Evolutionary conservation across 2,329 filamentous ascomycete species (phyloP).

Genomic region (Alternaria brassicae): DNA sequence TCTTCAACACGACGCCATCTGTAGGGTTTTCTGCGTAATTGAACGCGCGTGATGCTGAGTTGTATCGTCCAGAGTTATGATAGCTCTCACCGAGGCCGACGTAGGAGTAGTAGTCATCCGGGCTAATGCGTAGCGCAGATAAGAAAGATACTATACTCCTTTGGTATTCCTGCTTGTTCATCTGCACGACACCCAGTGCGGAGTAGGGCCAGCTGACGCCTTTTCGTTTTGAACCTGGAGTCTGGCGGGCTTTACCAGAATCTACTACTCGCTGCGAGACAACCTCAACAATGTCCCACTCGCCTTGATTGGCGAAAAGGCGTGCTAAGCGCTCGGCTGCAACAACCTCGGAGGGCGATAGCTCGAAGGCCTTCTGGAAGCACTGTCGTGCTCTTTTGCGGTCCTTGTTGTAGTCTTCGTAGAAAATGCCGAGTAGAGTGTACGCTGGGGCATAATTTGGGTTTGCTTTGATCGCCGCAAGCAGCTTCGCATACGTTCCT

Average conservation of each 20-base stretch:
- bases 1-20: constrained; percentile 61
- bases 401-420: constrained; percentile 88
- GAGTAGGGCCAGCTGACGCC: constrained; percentile 96
- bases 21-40: constrained; percentile 82
- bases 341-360: constrained; percentile 84
- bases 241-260: constrained; percentile 88
- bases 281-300: constrained; percentile 96
- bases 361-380: constrained; percentile 94
- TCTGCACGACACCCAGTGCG: constrained; percentile 88
- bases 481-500: constrained; percentile 82
- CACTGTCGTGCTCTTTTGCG: constrained; percentile 86
- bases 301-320: constrained; percentile 85
- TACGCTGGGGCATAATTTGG: constrained; percentile 90
- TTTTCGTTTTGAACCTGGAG: constrained; percentile 90
- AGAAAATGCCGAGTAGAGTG: constrained; percentile 88
- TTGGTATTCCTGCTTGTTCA: constrained; percentile 90
- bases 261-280: constrained; percentile 90
- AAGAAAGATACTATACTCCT: constrained; percentile 93
- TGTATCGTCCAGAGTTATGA: constrained; percentile 88
- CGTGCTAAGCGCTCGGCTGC: constrained; percentile 87
- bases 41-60: constrained; percentile 93
- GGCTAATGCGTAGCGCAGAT: constrained; percentile 81
- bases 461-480: constrained; percentile 84
- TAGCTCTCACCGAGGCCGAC: constrained; percentile 98
- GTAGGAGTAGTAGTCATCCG: constrained; percentile 92